A percentile compares a stretch with the other conserved stretches of the same genome.
These are phyloP conservation scores for Tausonia pullulans DNA, from an alignment of 1,284 basidiomycete genomes.

Conservation along the genomic window DNA sequence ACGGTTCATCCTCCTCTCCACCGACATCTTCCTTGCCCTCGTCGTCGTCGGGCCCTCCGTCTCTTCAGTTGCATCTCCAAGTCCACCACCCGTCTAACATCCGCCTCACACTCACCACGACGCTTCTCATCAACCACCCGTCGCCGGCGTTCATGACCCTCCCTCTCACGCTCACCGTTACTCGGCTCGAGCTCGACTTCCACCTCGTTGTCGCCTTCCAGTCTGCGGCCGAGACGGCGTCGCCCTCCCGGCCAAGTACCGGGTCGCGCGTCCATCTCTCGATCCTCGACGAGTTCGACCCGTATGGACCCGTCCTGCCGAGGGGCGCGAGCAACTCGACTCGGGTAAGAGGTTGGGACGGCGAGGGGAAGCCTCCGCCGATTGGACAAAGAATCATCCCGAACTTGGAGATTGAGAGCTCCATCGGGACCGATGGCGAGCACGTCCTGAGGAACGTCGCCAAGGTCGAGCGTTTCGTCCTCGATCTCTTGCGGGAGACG, in stretches of 20 bases:
- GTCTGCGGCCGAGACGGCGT: constrained; percentile 3
- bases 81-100: constrained; percentile 36
- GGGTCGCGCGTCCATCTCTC: constrained; percentile 68
- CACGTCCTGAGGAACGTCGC: constrained; percentile 95
- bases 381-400: constrained; percentile 79
- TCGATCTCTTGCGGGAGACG: constrained; percentile 87
- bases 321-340: constrained; percentile 42
- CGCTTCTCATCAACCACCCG: constrained; percentile 90
- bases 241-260: constrained; percentile 23
- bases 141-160: constrained; percentile 89
- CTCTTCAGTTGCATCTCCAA: constrained; percentile 38
- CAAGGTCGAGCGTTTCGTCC: constrained; percentile 88
- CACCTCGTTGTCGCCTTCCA: constrained; percentile 87
- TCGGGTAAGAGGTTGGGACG: neutral
- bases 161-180: constrained; percentile 82
- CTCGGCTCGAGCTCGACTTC: constrained; percentile 72
- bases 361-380: constrained; percentile 29
- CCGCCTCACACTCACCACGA: constrained; percentile 65
- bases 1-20: neutral
- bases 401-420: constrained; percentile 85
- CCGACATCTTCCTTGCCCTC: constrained; percentile 19
- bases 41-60: constrained; percentile 25
- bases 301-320: constrained; percentile 37
- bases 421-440: constrained; percentile 91
- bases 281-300: constrained; percentile 72